Evolutionary conservation across 148 eudicot genomes (phyloP).

Genomic region (Vaccinium corymbosum): DNA sequence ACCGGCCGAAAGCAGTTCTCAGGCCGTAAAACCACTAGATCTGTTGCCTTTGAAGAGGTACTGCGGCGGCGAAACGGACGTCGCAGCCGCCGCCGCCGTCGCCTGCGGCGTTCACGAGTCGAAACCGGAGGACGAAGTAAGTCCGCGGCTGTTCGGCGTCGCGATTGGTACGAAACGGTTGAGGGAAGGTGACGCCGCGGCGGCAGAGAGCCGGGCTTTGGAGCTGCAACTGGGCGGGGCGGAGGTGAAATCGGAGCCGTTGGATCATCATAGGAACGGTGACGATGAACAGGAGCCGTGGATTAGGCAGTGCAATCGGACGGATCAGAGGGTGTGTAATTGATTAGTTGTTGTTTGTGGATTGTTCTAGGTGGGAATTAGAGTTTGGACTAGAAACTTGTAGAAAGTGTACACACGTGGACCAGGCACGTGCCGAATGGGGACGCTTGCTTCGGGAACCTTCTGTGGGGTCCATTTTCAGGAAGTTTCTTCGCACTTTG

Average conservation of each 20-base stretch:
- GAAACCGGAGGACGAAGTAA: slow-evolving; percentile 24
- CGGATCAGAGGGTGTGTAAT: slow-evolving; percentile 31
- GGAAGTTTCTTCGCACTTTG: slow-evolving; percentile 19
- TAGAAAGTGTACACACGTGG: slow-evolving; percentile 13
- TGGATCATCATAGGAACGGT: slow-evolving; percentile 29
- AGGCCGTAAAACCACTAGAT: slow-evolving; percentile 37
- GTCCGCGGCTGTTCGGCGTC: slow-evolving; percentile 57
- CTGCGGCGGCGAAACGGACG: slow-evolving; percentile 9
- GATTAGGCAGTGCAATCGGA: slow-evolving; percentile 24
- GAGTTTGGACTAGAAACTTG: background rate
- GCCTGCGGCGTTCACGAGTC: background rate
- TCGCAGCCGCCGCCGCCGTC: no score
- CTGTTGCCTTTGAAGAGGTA: slow-evolving; percentile 35
- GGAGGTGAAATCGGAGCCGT: slow-evolving; percentile 67
- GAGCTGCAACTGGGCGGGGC: slow-evolving; percentile 40
- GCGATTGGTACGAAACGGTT: slow-evolving; percentile 58
- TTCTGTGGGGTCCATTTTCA: slow-evolving; percentile 17
- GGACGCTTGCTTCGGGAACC: slow-evolving; percentile 17
- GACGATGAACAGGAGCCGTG: slow-evolving; percentile 29
- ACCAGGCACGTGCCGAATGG: slow-evolving; percentile 17
- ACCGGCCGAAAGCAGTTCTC: background rate
- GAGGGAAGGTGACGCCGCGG: slow-evolving; percentile 31
- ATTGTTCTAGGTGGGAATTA: background rate
- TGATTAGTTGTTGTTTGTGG: slow-evolving; percentile 2
- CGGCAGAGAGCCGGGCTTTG: slow-evolving; percentile 35